Base-by-base conservation (phyloP, 768 basidiomycete genomes). In the Lactarius psammicola region DNA sequence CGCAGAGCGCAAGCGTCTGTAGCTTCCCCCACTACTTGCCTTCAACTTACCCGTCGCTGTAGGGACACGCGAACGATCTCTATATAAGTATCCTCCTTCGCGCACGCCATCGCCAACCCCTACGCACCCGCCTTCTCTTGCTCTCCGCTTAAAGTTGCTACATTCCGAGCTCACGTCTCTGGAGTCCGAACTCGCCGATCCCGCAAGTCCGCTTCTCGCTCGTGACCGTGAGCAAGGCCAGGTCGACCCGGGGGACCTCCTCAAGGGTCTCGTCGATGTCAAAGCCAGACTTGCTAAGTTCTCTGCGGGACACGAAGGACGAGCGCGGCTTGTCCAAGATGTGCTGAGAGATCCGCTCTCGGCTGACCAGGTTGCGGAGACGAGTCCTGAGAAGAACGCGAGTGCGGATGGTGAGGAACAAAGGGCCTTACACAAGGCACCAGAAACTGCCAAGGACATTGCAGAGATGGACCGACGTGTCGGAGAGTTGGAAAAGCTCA, bases 401-500 rank as follows among this genome's bases (percentile, higher is more conserved):
- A 67, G 62, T 30, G 60, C 63, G 54, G 38, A 36, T 17, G 60
- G 23, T 40, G 58, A 68, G 33, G 66, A 53, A 34, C 53, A 51
- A 40, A 55, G 65, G 31, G 59, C 65, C 17, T 71, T 60, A 20
- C 56, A 56, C 44, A 61, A 62, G 55, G 33, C 64, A 2, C 53
- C 55, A 5, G 56, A 67, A 1, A 80, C 82, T 42, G 76, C 80
- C 57, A 82, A 80, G 60, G 81, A 74, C 18, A 74, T 94, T 23
- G 84, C 86, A 2, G 88, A 92, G 63, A 82, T 98, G 73, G 96
- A 98, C 76, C 82, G 81, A 70, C 85, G 96, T 40, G 82, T 99
- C 2, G 89, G 90, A 8, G 85, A 89, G 67, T 79, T 99, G 18
- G 96, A 98, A 74, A 85, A 83, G 64, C 69, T 91, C 13, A 80